phyloP scores from a whole-genome alignment of 2,329 filamentous ascomycete species.

The Pseudogymnoascus sp. region DNA sequence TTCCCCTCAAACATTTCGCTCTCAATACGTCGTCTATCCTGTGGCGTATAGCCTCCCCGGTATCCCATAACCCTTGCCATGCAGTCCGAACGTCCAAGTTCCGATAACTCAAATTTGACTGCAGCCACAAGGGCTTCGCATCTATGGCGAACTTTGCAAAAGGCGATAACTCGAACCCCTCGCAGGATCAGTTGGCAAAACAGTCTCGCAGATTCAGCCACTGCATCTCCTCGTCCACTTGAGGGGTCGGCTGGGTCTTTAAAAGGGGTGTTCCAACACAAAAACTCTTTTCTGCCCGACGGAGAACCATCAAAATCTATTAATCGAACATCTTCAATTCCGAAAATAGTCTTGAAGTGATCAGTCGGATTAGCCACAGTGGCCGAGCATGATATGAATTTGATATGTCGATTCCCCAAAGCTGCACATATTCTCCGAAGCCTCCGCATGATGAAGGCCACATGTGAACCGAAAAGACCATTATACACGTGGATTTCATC shows the following conservation, averaged over 20 bases:
- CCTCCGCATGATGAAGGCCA: slow-evolving; percentile 89
- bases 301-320: slow-evolving; percentile 92
- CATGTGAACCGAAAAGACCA: slow-evolving; percentile 85
- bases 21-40: slow-evolving; percentile 83
- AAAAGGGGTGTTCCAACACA: slow-evolving; percentile 97
- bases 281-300: slow-evolving; percentile 83
- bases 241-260: slow-evolving; percentile 82
- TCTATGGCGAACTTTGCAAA: slow-evolving; percentile 79
- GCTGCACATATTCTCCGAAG: slow-evolving; percentile 82
- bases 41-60: slow-evolving; percentile 85
- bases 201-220: slow-evolving; percentile 78
- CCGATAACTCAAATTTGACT: slow-evolving; percentile 68
- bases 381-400: slow-evolving; percentile 92
- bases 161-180: slow-evolving; percentile 86
- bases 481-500: slow-evolving; percentile 96
- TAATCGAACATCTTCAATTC: slow-evolving; percentile 69
- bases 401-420: slow-evolving; percentile 75
- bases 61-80: slow-evolving; percentile 86
- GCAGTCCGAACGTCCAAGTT: slow-evolving; percentile 67
- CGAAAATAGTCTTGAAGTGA: slow-evolving; percentile 94
- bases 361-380: slow-evolving; percentile 88
- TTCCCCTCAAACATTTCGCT: slow-evolving; percentile 96
- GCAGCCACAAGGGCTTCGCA: slow-evolving; percentile 79
- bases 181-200: slow-evolving; percentile 86
- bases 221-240: slow-evolving; percentile 75